Evolutionary conservation across 768 basidiomycete species (phyloP), one percentile per base, ranked within the genome.

Genomic region (Clitopilus hobsonii): DNA sequence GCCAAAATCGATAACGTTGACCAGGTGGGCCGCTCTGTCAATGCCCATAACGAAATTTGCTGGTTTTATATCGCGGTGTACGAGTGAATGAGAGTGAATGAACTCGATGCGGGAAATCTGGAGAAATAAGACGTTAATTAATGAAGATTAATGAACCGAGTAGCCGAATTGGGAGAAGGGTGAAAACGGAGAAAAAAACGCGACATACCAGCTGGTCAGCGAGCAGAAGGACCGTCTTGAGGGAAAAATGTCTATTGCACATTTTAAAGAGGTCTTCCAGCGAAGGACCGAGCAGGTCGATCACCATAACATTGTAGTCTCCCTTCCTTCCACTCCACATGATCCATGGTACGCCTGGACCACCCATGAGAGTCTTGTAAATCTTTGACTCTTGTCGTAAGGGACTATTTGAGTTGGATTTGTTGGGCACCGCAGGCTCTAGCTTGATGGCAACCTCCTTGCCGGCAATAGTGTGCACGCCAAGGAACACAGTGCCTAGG

Each of bases 1-100:
- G 13, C 89, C 89, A 70, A 91, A 91, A 73, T 91, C 89, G 61
- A 91, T 91, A 61, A 99, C 90, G 69, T 98, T 96, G 67, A 99
- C 94, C 63, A 86, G 72, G 62, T 80, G 79, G 0, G 80, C 65
- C 24, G 74, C 74, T 59, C 72, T 73, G 29, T 73, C 74, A 66
- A 68, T 86, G 59, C 93, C 91, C 92, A 98, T 98, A 57, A 99
- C 88, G 67, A 99, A 99, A 74, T 99, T 98, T 64, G 96, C 96
- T 30, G 96, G 96, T 70, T 98, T 99, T 71, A 99, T 89, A 68
- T 98, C 96, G 60, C 96, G 90, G 69, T 98, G 96, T 38, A 97
- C 85, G 61, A 96, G 89, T 64, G 92, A 91, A 65, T 92, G 88
- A 1, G 90, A 91, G 72, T 99, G 96, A 61, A 98, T 94, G 70